These are phyloP conservation scores for Xylaria sp. DNA, from an alignment of 2,329 filamentous ascomycete species.

Conservation along the genomic window DNA sequence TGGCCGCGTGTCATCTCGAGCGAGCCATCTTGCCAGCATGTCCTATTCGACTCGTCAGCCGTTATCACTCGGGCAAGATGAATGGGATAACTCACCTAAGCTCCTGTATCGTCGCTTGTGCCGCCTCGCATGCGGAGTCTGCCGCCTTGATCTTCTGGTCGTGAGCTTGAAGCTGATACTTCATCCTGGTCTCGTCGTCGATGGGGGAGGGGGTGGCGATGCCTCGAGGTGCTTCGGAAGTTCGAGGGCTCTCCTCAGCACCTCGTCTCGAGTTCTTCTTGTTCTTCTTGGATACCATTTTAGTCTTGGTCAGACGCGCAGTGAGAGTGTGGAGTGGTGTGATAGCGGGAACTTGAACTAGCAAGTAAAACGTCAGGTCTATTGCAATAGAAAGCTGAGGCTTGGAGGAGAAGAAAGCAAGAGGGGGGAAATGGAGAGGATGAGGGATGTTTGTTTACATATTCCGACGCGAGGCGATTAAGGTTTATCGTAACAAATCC, in stretches of 20 bases:
- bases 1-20: background rate
- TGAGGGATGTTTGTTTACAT: background rate
- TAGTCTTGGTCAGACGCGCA: slow-evolving; percentile 32
- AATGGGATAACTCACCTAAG: slow-evolving; percentile 1
- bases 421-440: background rate
- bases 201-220: slow-evolving; percentile 16
- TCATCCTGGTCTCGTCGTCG: background rate
- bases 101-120: slow-evolving; percentile 1
- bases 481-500: background rate
- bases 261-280: slow-evolving; percentile 29
- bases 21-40: slow-evolving; percentile 1
- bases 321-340: slow-evolving; percentile 30
- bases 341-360: slow-evolving; percentile 28
- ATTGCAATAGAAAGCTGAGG: slow-evolving; percentile 30
- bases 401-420: background rate
- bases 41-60: background rate
- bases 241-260: slow-evolving; percentile 27
- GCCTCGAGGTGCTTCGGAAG: slow-evolving; percentile 25
- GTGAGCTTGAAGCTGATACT: slow-evolving; percentile 1
- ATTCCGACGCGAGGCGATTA: background rate
- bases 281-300: slow-evolving; percentile 31
- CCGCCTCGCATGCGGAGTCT: background rate
- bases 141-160: background rate
- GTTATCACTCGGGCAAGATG: background rate
- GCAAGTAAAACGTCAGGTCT: slow-evolving; percentile 30